These are phyloP conservation scores for Ophiostoma novo-ulmi DNA, from an alignment of 2,329 filamentous ascomycete species.

Conservation along the genomic window DNA sequence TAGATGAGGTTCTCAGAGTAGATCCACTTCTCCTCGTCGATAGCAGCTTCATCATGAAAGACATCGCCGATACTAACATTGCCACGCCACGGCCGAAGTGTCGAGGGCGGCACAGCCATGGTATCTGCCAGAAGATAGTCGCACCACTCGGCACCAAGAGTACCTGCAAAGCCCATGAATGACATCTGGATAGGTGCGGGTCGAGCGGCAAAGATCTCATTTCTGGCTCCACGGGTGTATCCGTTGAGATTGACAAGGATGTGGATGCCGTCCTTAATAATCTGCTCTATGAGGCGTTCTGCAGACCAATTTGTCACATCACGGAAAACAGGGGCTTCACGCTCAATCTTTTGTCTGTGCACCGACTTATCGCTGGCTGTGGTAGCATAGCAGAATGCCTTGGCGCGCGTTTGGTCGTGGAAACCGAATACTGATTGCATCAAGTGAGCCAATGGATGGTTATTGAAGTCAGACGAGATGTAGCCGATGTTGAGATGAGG, in stretches of 20 bases:
- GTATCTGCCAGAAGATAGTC: conserved; percentile 92
- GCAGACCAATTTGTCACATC: conserved; percentile 84
- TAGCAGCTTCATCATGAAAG: conserved; percentile 60
- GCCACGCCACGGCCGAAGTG: conserved; percentile 70
- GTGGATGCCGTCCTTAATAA: conserved; percentile 81
- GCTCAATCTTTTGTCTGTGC: conserved; percentile 88
- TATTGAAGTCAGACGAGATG: conserved; percentile 97
- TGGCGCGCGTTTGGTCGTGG: conserved; percentile 67
- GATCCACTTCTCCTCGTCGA: conserved; percentile 74
- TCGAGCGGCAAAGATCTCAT: conserved; percentile 92
- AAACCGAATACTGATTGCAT: conserved; percentile 99
- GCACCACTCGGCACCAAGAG: conserved; percentile 94
- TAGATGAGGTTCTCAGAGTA: conserved; percentile 97
- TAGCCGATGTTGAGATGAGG: conserved; percentile 90
- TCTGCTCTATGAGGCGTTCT: conserved; percentile 78
- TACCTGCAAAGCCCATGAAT: conserved; percentile 98
- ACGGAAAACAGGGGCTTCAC: conserved; percentile 82
- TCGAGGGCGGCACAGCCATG: conserved; percentile 76
- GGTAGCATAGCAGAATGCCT: conserved; percentile 92
- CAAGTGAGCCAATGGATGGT: conserved; percentile 89
- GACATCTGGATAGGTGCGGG: conserved; percentile 98
- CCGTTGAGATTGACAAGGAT: conserved; percentile 97
- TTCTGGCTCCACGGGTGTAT: conserved; percentile 92
- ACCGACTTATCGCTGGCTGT: conserved; percentile 83
- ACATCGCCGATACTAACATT: conserved; percentile 71